phyloP scores from a whole-genome alignment of 768 basidiomycete species.

The Trametes villosa region DNA sequence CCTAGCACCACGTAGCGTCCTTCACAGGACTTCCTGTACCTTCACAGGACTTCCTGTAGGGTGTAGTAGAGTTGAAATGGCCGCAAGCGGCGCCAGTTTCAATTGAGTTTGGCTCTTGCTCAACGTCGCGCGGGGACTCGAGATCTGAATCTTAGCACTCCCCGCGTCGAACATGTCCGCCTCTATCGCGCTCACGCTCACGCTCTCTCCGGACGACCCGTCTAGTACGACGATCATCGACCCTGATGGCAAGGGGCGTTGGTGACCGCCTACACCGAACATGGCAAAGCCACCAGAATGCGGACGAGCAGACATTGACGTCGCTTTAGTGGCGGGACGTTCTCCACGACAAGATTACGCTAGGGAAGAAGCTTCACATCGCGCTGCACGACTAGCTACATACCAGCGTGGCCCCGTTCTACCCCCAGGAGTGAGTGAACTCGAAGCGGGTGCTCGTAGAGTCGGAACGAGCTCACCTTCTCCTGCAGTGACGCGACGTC shows the following conservation, averaged over 20 bases:
- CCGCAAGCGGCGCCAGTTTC: too few relatives aligned
- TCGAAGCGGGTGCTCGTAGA: background rate
- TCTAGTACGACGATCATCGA: conserved; percentile 44
- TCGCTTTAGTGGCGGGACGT: conserved; percentile 45
- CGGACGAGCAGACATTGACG: conserved; percentile 39
- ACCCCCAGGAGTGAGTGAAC: conserved; percentile 38
- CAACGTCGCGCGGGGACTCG: too few relatives aligned
- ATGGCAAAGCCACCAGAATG: conserved; percentile 37
- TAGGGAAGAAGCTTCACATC: conserved; percentile 38
- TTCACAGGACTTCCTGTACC: too few relatives aligned
- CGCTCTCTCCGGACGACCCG: conserved; percentile 47
- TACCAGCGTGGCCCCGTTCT: conserved; percentile 44
- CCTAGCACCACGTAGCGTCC: too few relatives aligned
- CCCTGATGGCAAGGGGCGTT: conserved; percentile 36
- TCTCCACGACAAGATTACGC: conserved; percentile 42
- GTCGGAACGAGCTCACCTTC: background rate
- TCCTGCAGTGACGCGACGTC: conserved; percentile 42
- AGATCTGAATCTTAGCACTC: background rate
- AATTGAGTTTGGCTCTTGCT: too few relatives aligned
- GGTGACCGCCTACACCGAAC: conserved; percentile 44
- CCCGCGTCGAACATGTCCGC: conserved; percentile 11
- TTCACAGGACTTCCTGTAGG: too few relatives aligned
- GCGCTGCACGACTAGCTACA: conserved; percentile 44
- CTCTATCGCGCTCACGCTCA: conserved; percentile 32
- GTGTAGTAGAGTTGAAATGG: too few relatives aligned